These are phyloP conservation scores for Chloroidium sp. DNA, from an alignment of 163 green algal species.

Conservation along the genomic window DNA sequence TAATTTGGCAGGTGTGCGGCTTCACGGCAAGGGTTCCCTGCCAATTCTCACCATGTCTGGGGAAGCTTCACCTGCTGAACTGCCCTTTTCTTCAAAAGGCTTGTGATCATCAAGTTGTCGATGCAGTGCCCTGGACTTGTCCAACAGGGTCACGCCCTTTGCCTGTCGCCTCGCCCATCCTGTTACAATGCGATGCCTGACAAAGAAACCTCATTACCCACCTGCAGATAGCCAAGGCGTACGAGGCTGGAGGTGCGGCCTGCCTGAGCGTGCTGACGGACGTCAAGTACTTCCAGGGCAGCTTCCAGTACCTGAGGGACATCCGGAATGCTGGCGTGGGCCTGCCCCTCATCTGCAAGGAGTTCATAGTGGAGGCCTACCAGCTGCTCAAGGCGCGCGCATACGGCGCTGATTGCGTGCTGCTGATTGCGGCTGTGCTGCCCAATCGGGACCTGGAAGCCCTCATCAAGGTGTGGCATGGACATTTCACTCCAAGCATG, in stretches of 20 bases:
- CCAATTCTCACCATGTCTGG: too few species aligned
- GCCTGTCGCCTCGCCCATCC: too few species aligned
- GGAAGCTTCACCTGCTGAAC: too few species aligned
- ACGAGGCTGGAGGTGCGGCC: conserved; percentile 89
- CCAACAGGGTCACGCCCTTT: too few species aligned
- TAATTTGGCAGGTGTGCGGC: too few species aligned
- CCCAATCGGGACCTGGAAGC: conserved; percentile 82
- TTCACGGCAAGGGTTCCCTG: too few species aligned
- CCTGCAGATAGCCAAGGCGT: conserved; percentile 68
- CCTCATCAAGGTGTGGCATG: conserved; percentile 50
- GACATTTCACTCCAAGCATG: conserved; percentile 8
- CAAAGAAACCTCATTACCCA: too few species aligned
- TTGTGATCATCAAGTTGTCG: too few species aligned
- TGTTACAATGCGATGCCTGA: too few species aligned
- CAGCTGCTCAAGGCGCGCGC: conserved; percentile 69
- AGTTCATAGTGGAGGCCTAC: conserved; percentile 98
- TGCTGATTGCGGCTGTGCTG: conserved; percentile 96
- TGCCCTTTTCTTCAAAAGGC: too few species aligned
- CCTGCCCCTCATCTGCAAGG: conserved; percentile 96
- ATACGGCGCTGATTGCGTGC: conserved; percentile 82
- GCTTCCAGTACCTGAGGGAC: conserved; percentile 83
- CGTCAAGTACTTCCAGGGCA: conserved; percentile 94
- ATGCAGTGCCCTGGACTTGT: too few species aligned
- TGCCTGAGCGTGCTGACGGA: conserved; percentile 96
- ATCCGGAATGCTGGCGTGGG: conserved; percentile 76